Evolutionary conservation across 352 stramenopile genomes (phyloP), one percentile per base, ranked within the genome.

Genomic region (Pythium guiyangense): DNA sequence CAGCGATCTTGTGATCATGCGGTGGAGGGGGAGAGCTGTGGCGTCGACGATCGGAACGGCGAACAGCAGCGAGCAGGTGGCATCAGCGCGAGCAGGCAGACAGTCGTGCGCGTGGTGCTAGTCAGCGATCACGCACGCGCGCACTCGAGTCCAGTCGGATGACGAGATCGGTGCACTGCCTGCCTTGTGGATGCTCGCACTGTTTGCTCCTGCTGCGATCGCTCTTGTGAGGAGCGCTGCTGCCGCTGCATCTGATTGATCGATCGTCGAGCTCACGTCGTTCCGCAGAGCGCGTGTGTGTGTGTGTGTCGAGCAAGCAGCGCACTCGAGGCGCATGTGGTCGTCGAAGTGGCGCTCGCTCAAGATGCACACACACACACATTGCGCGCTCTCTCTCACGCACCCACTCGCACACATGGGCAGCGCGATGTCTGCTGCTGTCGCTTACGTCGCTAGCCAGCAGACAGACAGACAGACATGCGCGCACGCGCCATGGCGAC

Each of bases 21-120:
- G 34, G 40, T 43, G 18, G 49, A 44, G 49, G 29, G 49, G 49
- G 49, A 54, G 49, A 54, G 49, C 49, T 54, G 39, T 54, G 49
- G 49, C 49, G 39, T 17, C n/a, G 49, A 37, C 29, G 26, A 42
- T 17, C 31, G 20, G n/a, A n/a, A n/a, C n/a, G n/a, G n/a, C n/a
- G n/a, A n/a, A n/a, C 52, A 57, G 34, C 6, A 8, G 22, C 18
- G 29, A 20, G 25, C 45, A 50, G 14, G 18, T 18, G 15, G 1
- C 15, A 22, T 25, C 1, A 0, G 17, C 31, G 31, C 31, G 31
- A 37, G 31, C 31, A 37, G 31, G 31, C 31, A 37, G 31, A 37
- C 31, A 10, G 4, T 12, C 4, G 31, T 10, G 31, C 31, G 12
- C 12, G n/a, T n/a, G n/a, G 31, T 37, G 31, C 10, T 37, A 12